phyloP scores from a whole-genome alignment of 2,329 filamentous ascomycete genomes.

The Xylaria sp. region DNA sequence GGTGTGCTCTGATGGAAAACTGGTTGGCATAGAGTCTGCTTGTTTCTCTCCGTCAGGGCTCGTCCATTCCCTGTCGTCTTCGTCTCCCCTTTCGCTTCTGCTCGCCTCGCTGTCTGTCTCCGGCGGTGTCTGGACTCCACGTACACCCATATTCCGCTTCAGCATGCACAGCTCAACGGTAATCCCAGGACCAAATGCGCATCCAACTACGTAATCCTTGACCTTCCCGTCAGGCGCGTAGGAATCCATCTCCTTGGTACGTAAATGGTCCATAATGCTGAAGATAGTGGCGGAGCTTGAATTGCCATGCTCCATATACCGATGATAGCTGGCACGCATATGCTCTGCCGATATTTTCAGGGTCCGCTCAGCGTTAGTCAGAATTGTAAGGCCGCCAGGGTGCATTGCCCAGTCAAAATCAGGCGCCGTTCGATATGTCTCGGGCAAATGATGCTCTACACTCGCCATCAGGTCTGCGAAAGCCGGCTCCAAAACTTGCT shows the following conservation, averaged over 20 bases:
- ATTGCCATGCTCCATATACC: constrained; percentile 76
- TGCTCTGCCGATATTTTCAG: constrained; percentile 70
- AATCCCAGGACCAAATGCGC: constrained; percentile 77
- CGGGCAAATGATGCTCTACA: constrained; percentile 56
- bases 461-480: constrained; percentile 66
- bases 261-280: constrained; percentile 71
- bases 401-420: constrained; percentile 81
- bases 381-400: constrained; percentile 74
- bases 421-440: constrained; percentile 56
- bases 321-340: constrained; percentile 75
- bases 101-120: constrained; percentile 64
- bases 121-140: constrained; percentile 61
- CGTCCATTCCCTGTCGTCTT: constrained; percentile 46
- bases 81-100: constrained; percentile 56
- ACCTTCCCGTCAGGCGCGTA: constrained; percentile 61
- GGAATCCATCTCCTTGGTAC: constrained; percentile 69
- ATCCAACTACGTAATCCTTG: constrained; percentile 71
- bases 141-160: constrained; percentile 57
- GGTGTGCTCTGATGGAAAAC: constrained; percentile 19
- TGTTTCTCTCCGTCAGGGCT: constrained; percentile 42
- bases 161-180: constrained; percentile 75
- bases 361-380: constrained; percentile 69
- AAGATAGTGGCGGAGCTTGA: constrained; percentile 76
- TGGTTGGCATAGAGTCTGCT: constrained; percentile 38
- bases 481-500: constrained; percentile 61